phyloP scores from a whole-genome alignment of 2,329 filamentous ascomycete genomes.

The Botrytis byssoidea region DNA sequence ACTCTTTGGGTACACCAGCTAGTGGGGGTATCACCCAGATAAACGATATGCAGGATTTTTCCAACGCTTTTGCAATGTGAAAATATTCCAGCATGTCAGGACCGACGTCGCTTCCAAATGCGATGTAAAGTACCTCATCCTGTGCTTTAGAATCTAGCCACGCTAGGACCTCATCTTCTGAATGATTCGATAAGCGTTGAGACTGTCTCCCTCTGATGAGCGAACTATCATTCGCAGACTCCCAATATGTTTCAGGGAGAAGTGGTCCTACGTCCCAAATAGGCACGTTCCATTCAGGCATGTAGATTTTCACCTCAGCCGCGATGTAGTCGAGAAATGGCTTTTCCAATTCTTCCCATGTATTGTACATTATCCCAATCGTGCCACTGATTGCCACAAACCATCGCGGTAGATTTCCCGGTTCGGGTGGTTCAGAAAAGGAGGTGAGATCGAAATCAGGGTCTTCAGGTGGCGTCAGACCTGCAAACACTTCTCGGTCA shows the following conservation, averaged over 20 bases:
- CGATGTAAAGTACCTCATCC: neutral
- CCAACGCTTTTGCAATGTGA: neutral
- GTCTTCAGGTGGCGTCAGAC: neutral
- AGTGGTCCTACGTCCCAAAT: neutral
- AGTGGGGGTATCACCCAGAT: neutral
- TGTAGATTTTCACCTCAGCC: neutral
- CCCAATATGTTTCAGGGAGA: neutral
- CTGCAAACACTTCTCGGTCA: neutral
- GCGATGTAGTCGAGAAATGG: neutral
- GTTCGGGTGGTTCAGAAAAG: neutral
- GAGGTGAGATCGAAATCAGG: neutral
- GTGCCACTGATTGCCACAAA: neutral
- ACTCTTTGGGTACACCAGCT: neutral
- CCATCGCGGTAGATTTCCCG: neutral
- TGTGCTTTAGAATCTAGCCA: neutral
- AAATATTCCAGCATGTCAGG: neutral
- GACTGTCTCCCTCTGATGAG: neutral
- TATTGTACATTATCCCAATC: neutral
- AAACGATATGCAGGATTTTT: neutral
- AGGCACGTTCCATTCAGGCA: neutral
- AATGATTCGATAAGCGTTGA: neutral
- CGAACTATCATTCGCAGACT: neutral
- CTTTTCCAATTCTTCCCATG: neutral
- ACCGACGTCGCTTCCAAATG: neutral
- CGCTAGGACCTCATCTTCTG: neutral